These are phyloP conservation scores for Penicillium sp. DNA, from an alignment of 2,329 filamentous ascomycete genomes.

Conservation along the genomic window DNA sequence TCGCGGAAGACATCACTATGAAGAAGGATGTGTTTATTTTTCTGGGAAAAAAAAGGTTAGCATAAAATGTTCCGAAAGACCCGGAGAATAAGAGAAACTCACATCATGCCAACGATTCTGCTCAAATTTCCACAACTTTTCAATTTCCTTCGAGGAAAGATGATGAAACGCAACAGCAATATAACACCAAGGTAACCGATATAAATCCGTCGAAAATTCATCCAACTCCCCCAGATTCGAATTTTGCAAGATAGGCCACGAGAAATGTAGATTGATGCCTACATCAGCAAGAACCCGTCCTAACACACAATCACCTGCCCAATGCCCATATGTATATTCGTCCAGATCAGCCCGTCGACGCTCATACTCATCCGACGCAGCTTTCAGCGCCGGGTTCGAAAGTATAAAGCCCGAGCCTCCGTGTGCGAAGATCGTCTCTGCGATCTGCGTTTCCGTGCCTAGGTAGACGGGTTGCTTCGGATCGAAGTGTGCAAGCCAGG, in stretches of 20 bases:
- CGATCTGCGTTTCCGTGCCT: slow-evolving; percentile 55
- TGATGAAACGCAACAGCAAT: slow-evolving; percentile 53
- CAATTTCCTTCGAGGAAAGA: slow-evolving; percentile 44
- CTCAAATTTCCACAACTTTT: slow-evolving; percentile 49
- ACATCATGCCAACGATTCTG: slow-evolving; percentile 61
- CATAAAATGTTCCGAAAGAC: not conserved
- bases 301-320: slow-evolving; percentile 53
- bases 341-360: slow-evolving; percentile 45
- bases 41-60: slow-evolving; percentile 5
- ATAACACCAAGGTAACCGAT: slow-evolving; percentile 51
- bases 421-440: slow-evolving; percentile 52
- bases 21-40: slow-evolving; percentile 30
- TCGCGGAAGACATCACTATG: slow-evolving; percentile 41
- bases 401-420: slow-evolving; percentile 56
- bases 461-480: slow-evolving; percentile 51
- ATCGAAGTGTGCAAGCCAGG: slow-evolving; percentile 55
- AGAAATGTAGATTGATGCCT: slow-evolving; percentile 46
- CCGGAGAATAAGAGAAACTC: slow-evolving; percentile 33
- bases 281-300: slow-evolving; percentile 49
- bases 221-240: slow-evolving; percentile 46
- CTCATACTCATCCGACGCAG: slow-evolving; percentile 44
- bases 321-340: slow-evolving; percentile 47
- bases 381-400: slow-evolving; percentile 51
- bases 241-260: slow-evolving; percentile 50
- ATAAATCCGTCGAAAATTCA: slow-evolving; percentile 40